Conservation (phyloP, 495 filamentous ascomycete species). For the Zalerion maritima region DNA sequence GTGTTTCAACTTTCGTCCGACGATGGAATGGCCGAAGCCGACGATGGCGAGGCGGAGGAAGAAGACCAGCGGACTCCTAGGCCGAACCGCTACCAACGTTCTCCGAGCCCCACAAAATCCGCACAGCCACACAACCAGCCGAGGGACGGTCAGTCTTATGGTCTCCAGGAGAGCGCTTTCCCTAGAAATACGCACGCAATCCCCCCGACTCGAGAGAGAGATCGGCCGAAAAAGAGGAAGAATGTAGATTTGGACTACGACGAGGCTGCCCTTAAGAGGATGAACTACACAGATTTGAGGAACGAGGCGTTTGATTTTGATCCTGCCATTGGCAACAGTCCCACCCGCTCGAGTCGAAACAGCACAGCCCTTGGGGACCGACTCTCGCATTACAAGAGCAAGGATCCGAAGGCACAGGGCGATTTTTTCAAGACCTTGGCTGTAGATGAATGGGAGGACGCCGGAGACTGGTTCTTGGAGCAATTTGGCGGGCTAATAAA, state of each 20-base stretch:
- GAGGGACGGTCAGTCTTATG: constrained; percentile 7
- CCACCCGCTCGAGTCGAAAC: constrained; percentile 10
- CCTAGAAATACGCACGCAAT: constrained; percentile 9
- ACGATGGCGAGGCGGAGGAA: too few relatives aligned
- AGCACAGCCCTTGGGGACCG: constrained; percentile 21
- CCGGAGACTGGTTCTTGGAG: constrained; percentile 66
- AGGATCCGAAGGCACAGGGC: constrained; percentile 34
- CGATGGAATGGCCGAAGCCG: too few relatives aligned
- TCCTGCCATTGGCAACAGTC: constrained; percentile 22
- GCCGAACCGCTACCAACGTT: background rate
- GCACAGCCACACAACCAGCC: constrained; percentile 4
- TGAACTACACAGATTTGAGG: constrained; percentile 39
- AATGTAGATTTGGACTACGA: constrained; percentile 35
- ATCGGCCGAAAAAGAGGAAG: constrained; percentile 22
- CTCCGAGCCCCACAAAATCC: constrained; percentile 1
- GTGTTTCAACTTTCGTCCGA: too few relatives aligned
- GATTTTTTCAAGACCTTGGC: constrained; percentile 49
- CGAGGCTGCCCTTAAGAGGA: constrained; percentile 32
- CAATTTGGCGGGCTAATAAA: constrained; percentile 48
- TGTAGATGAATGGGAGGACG: constrained; percentile 65
- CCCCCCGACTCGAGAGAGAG: background rate
- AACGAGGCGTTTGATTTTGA: constrained; percentile 40
- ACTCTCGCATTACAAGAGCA: constrained; percentile 24
- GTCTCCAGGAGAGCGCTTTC: constrained; percentile 20
- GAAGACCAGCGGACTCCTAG: constrained; percentile 12